Evolutionary conservation across 2,329 filamentous ascomycete genomes (phyloP).

Genomic region (Neonectria neomacrospora): DNA sequence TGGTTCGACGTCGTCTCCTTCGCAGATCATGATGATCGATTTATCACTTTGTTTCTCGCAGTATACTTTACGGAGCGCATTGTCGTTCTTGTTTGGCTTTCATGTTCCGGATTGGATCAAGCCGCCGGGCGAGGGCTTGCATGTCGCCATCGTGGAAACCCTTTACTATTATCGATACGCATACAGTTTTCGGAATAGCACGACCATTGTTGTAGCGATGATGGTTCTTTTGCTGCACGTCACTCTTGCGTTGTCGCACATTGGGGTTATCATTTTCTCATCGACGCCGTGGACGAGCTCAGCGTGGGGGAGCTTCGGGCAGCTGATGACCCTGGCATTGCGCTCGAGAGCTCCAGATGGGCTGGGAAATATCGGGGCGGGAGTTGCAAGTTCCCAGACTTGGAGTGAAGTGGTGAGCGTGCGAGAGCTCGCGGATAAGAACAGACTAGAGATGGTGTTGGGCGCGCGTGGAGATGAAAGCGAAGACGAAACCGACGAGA

Average conservation of each 20-base stretch:
- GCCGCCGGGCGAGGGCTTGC: background rate
- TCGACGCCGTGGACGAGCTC: slow-evolving; percentile 5
- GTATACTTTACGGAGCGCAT: slow-evolving; percentile 2
- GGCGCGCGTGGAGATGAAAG: background rate
- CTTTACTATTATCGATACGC: slow-evolving; percentile 2
- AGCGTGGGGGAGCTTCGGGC: slow-evolving; percentile 10
- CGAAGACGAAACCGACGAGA: no score
- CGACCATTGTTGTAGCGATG: slow-evolving; percentile 1
- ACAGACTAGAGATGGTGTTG: slow-evolving; percentile 12
- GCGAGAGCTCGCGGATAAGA: background rate
- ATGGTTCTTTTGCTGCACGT: slow-evolving; percentile 10
- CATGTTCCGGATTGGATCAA: background rate
- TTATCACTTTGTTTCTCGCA: slow-evolving; percentile 2
- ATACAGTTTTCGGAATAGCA: slow-evolving; percentile 1
- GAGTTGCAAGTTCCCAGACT: slow-evolving; percentile 5
- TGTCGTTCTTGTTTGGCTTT: background rate
- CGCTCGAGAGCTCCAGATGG: background rate
- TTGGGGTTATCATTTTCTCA: background rate
- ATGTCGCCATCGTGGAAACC: background rate
- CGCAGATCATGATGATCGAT: no score
- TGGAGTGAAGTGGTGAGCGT: background rate
- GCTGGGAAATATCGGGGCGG: slow-evolving; percentile 4
- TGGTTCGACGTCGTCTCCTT: background rate
- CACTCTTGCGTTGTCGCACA: background rate
- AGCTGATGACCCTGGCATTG: slow-evolving; percentile 15